Evolutionary conservation across 2,329 filamentous ascomycete genomes (phyloP).

Genomic region (Anthostomella pinea): DNA sequence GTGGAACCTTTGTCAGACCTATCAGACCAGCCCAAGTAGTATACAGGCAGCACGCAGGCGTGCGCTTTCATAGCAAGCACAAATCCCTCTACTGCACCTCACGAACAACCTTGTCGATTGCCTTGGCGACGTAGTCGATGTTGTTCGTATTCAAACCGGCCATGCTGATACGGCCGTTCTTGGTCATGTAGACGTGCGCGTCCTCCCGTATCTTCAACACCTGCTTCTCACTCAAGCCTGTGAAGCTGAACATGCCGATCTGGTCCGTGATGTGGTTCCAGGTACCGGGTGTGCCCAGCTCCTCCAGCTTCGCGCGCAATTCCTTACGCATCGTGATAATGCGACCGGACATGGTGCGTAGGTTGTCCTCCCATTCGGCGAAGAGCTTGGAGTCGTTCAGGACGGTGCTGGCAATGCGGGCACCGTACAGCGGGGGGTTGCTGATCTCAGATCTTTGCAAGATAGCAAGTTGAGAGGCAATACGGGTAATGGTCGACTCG

Average conservation of each 20-base stretch:
- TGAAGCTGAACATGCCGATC: constrained; percentile 99
- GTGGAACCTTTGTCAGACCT: too few relatives aligned
- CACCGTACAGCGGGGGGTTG: constrained; percentile 93
- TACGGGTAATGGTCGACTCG: constrained; percentile 56
- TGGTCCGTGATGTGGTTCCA: constrained; percentile 99
- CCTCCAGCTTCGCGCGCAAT: constrained; percentile 77
- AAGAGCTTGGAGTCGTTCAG: constrained; percentile 83
- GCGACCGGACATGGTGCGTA: constrained; percentile 89
- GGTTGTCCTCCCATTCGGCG: constrained; percentile 86
- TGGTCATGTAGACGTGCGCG: constrained; percentile 86
- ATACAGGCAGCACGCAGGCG: too few relatives aligned
- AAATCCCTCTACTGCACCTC: constrained; percentile 40
- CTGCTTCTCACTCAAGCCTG: constrained; percentile 71
- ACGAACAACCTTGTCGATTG: constrained; percentile 79
- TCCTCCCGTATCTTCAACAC: constrained; percentile 68
- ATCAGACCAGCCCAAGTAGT: too few relatives aligned
- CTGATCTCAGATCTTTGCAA: constrained; percentile 97
- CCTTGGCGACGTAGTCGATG: constrained; percentile 88
- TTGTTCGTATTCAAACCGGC: constrained; percentile 93
- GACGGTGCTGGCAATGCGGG: constrained; percentile 78
- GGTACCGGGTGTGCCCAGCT: constrained; percentile 77
- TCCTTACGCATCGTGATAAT: constrained; percentile 88
- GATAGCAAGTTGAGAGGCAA: constrained; percentile 86
- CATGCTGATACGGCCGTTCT: constrained; percentile 98
- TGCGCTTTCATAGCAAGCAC: too few relatives aligned